Base-by-base conservation (phyloP, 768 basidiomycete species). In the Psilocybe azurescens region DNA sequence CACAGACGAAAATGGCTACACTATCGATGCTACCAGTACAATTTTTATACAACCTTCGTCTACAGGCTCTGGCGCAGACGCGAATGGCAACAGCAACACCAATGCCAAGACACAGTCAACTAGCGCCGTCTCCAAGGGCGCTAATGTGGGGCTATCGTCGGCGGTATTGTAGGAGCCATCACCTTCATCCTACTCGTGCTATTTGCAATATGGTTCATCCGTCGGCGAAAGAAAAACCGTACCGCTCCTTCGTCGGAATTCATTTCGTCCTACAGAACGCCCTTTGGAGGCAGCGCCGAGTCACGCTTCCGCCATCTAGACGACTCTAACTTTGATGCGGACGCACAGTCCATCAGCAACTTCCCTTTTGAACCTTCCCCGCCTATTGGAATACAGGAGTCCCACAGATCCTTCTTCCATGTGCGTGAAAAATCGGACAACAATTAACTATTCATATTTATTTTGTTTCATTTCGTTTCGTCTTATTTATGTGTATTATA, bases 211-310 rank as follows among this genome's bases (percentile, higher is more conserved):
- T 61, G 86, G 52, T 41, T 84, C 50, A 69, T 80, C 63, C 66
- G 79, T 13, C 82, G 81, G 46, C 75, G 78, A 16, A 81, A 81
- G 20, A 77, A 76, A 46, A 76, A 69, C 30, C 80, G 75, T 54
- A 78, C 74, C n/a, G 78, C 86, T 1, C 89, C 89, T 3, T 87
- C 87, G 14, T 78, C 86, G 16, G 87, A 88, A 64, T 89, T 89
- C 70, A 72, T 85, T 46, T 70, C 73, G 9, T 47, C 55, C 14
- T 36, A 32, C 16, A 54, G 47, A 51, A 61, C 59, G 30, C 61
- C 68, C 2, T 69, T 65, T 38, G n/a, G 62, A 32, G 64, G 53
- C 29, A 52, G 65, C 47, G 11, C 63, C 20, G 59, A 67, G 7
- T 65, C 58, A 16, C 65, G 46, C 24, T 67, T 64, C 39, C 60